Percentiles rank a stretch among this genome's conserved stretches.
These are phyloP conservation scores for Globisporangium lucens DNA, from an alignment of 352 stramenopile species.

Conservation along the genomic window DNA sequence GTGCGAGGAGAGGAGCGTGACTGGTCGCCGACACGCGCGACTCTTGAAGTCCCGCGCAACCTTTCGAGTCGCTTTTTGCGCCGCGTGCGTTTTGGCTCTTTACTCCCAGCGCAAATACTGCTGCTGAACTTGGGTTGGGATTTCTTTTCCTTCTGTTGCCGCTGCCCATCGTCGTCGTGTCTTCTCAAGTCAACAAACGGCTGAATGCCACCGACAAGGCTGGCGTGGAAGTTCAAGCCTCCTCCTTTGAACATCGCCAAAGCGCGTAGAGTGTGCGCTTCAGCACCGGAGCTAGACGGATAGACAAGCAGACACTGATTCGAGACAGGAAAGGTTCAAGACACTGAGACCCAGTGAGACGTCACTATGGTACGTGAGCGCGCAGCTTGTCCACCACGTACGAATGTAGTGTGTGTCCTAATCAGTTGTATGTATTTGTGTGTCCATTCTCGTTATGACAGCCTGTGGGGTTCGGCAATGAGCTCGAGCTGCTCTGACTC, in stretches of 20 bases:
- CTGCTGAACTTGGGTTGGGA: not conserved
- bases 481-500: constrained; percentile 89
- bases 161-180: not conserved
- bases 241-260: not conserved
- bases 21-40: constrained; percentile 3
- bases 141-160: not conserved
- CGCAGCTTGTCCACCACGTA: not conserved
- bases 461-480: constrained; percentile 78
- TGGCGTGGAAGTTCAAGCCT: not conserved
- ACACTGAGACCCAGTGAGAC: not conserved
- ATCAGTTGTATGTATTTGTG: not conserved
- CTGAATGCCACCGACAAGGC: not conserved
- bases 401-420: not conserved
- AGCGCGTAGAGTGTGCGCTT: not conserved
- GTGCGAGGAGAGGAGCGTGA: not conserved
- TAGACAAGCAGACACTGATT: not conserved
- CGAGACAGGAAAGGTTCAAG: not conserved
- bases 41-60: constrained; percentile 12
- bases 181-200: constrained; percentile 3
- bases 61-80: constrained; percentile 1
- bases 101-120: not conserved
- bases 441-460: not conserved
- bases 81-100: constrained; percentile 3
- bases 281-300: not conserved
- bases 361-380: not conserved